Conservation (phyloP, 73 alveolate genomes). For the Stentor roeselii region DNA sequence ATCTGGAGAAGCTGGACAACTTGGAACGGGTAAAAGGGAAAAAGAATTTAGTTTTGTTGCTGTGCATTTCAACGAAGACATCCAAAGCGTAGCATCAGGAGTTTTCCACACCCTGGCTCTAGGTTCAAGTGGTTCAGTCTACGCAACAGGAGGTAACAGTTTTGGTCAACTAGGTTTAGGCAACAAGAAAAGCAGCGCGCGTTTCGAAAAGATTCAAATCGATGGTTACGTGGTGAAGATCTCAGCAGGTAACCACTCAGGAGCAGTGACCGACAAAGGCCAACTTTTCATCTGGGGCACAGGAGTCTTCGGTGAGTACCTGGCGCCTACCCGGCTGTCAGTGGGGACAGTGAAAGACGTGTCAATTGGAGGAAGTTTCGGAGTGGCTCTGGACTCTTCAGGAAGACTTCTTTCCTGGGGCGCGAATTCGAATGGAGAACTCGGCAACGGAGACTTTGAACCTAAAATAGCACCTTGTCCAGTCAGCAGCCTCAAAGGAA, state of each 20-base stretch:
- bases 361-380: not conserved
- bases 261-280: not conserved
- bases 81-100: not conserved
- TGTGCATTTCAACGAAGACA: not conserved
- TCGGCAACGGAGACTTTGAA: constrained; percentile 47
- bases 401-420: constrained; percentile 48
- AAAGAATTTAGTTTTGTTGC: not conserved
- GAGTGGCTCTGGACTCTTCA: not conserved
- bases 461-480: not conserved
- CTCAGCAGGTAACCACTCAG: not conserved
- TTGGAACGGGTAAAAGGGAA: not conserved
- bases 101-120: not conserved
- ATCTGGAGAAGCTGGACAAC: not conserved
- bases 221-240: not conserved
- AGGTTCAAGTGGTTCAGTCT: not conserved
- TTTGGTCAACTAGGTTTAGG: not conserved
- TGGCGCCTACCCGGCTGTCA: not conserved
- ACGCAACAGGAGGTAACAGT: not conserved
- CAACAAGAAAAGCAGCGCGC: not conserved
- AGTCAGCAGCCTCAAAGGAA: too few relatives aligned
- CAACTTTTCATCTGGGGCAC: not conserved
- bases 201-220: not conserved
- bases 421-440: constrained; percentile 47
- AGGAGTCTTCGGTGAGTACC: constrained; percentile 4
- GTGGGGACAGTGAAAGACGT: not conserved